Base-by-base conservation (phyloP, 208 protist species). In the Borovskyia barvae region DNA sequence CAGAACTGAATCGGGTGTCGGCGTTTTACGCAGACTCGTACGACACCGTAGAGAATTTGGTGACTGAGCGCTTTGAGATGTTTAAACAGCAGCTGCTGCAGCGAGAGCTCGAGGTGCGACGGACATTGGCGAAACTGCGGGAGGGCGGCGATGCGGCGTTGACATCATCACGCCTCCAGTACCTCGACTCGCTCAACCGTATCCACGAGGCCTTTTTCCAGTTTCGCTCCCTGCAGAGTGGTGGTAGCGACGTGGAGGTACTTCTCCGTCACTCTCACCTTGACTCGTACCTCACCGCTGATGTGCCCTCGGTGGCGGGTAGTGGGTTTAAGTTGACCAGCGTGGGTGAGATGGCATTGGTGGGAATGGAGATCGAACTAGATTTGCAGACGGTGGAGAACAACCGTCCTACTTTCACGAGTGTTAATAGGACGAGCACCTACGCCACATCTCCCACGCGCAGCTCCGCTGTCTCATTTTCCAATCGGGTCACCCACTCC, bases 1-100 rank as follows among this genome's bases (percentile, higher is more conserved):
- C 47, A 12, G 83, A 94, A 49, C 66, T 94, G 36, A 85, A 90
- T 58, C 74, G 77, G 15, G 75, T 89, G 5, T 61, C 65, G 14
- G 47, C 49, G 33, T 62, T 75, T 28, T 94, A 94, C 63, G 65
- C 70, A 20, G 64, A 73, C 30, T 76, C 87, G 14, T 94, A 91
- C 56, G 83, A 91, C 48, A 40, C 52, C 4, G 79, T 90, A 24
- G 83, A 91, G 56, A 84, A 74, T 25, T 42, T 79, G 17, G 63
- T 94, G 29, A 82, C 80, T 0, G 82, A 91, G 50, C 79, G 84
- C 17, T 94, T 94, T 59, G 77, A 75, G 19, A 32, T 66, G 3
- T 89, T 87, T 46, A 65, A 66, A 33, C 78, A 87, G 59, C 84
- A 87, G 54, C 59, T 94, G 22, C 65, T 82, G 55, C 78, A 91